Conservation (phyloP, 176 grass and related monocot species). For the Melocanna baccifera region DNA sequence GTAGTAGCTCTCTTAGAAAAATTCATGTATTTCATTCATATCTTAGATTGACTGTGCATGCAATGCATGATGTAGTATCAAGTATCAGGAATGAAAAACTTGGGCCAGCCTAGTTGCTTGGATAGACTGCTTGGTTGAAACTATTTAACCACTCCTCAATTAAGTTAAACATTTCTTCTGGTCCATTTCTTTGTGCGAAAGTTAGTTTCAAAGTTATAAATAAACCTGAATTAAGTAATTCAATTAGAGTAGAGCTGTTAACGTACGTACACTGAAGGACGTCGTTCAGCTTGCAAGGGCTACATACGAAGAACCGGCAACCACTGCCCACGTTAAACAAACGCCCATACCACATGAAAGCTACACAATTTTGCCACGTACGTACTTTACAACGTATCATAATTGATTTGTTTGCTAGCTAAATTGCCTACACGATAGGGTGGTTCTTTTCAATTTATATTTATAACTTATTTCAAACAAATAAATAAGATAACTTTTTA, state of each 20-base stretch:
- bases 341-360: not conserved
- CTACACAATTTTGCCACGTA: constrained; percentile 30
- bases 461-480: no score
- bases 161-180: not conserved
- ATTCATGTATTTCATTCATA: no score
- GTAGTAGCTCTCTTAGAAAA: no score
- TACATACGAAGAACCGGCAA: constrained; percentile 46
- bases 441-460: no score
- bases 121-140: not conserved
- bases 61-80: no score
- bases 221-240: not conserved
- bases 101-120: not conserved
- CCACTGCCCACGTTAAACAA: constrained; percentile 32
- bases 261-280: not conserved
- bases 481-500: no score
- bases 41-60: no score
- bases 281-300: not conserved
- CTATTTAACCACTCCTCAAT: not conserved
- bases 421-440: not conserved
- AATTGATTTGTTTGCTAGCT: not conserved
- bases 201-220: not conserved
- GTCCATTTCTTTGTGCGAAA: not conserved
- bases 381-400: not conserved
- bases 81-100: no score
- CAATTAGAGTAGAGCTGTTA: not conserved